Conservation (phyloP, 495 filamentous ascomycete species). For the Apiosordaria backusii region DNA sequence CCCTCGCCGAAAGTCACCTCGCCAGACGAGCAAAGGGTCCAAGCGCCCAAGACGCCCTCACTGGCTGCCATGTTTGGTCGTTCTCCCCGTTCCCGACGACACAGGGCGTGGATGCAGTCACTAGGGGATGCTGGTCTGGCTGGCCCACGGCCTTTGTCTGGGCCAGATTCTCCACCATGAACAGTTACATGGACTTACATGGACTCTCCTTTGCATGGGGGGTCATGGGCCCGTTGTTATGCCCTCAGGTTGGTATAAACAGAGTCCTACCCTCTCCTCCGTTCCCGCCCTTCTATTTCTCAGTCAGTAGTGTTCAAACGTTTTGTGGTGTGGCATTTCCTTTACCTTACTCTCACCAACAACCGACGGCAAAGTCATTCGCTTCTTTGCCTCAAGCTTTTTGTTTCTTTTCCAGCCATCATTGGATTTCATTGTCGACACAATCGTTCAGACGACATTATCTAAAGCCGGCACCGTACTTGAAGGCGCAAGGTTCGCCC, state of each 20-base stretch:
- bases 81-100: not conserved
- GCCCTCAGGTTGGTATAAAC: conserved; percentile 6
- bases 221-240: not conserved
- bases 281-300: conserved; percentile 22
- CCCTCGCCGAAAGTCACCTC: not conserved
- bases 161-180: not conserved
- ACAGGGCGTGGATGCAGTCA: not conserved
- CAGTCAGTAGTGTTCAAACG: conserved; percentile 29
- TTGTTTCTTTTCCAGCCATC: conserved; percentile 24
- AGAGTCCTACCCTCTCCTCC: conserved; percentile 5
- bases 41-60: not conserved
- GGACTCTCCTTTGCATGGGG: not conserved
- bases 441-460: conserved; percentile 26
- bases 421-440: conserved; percentile 19
- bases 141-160: not conserved
- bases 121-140: conserved; percentile 2
- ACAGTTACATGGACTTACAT: too few relatives aligned
- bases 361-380: conserved; percentile 53
- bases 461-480: not conserved
- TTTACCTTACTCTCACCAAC: conserved; percentile 29
- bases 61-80: not conserved
- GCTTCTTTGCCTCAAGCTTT: conserved; percentile 49
- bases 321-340: conserved; percentile 25
- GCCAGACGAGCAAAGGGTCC: not conserved
- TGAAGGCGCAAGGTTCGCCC: conserved; percentile 24